Conservation (phyloP, 345 rosid species). For the Garcia nutans region DNA sequence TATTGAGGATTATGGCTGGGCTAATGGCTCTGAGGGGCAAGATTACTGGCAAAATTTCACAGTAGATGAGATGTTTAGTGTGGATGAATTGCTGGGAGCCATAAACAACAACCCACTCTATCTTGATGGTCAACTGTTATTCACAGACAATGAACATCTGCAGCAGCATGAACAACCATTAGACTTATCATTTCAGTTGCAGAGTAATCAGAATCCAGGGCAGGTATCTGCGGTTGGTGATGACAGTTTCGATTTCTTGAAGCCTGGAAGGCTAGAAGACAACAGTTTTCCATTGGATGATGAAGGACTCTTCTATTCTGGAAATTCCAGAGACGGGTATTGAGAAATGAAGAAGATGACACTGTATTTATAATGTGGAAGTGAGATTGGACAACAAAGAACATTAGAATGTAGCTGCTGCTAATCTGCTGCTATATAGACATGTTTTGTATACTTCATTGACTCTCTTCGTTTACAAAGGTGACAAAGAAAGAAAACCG, state of each 20-base stretch:
- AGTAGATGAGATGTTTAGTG: constrained; percentile 53
- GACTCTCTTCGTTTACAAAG: background rate
- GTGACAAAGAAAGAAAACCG: background rate
- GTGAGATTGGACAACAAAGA: background rate
- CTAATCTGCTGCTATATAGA: background rate
- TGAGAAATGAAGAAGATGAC: background rate
- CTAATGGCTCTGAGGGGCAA: constrained; percentile 10
- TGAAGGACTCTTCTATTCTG: constrained; percentile 13
- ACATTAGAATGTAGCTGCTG: background rate
- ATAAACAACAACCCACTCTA: constrained; percentile 29
- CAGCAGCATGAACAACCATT: background rate
- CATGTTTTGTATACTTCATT: background rate
- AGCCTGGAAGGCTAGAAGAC: background rate
- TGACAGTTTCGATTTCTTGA: constrained; percentile 10
- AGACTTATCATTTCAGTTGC: background rate
- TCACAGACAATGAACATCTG: background rate
- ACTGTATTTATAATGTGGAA: background rate
- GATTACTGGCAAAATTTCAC: constrained; percentile 21
- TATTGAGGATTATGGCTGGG: constrained; percentile 27
- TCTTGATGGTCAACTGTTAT: background rate
- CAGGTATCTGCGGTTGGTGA: background rate
- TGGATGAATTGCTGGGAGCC: constrained; percentile 49
- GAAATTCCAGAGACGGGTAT: background rate
- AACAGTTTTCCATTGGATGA: background rate
- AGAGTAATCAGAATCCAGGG: constrained; percentile 1